phyloP scores from a whole-genome alignment of 768 basidiomycete species.

The Mycena olivaceomarginata region DNA sequence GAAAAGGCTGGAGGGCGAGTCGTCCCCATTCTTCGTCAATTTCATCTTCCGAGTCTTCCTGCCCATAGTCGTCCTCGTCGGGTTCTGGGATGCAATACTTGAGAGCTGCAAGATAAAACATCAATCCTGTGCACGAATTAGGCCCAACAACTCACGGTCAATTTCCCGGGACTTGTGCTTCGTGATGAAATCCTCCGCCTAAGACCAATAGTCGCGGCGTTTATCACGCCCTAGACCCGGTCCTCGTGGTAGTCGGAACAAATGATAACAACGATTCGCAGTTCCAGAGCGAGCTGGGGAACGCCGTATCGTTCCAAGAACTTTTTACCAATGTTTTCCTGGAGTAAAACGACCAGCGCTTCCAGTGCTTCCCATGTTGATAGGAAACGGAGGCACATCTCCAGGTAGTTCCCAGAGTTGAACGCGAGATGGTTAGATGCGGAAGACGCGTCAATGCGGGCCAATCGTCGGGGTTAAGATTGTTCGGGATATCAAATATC shows the following conservation, averaged over 20 bases:
- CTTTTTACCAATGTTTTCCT: background rate
- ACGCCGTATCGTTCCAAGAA: background rate
- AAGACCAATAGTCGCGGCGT: background rate
- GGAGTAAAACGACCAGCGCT: background rate
- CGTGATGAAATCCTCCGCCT: background rate
- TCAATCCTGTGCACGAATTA: too few relatives aligned
- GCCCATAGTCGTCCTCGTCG: too few relatives aligned
- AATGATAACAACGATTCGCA: background rate
- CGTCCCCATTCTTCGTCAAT: too few relatives aligned
- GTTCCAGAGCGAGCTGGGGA: background rate
- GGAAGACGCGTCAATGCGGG: background rate
- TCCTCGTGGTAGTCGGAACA: background rate
- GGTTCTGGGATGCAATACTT: too few relatives aligned
- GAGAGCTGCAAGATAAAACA: too few relatives aligned
- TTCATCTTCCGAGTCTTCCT: too few relatives aligned
- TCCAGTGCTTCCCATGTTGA: background rate
- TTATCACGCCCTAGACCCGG: background rate
- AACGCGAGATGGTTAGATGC: slow-evolving; percentile 2
- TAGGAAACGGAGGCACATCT: background rate
- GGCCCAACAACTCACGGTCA: background rate
- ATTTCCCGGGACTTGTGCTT: background rate
- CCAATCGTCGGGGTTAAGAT: background rate
- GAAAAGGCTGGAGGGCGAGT: too few relatives aligned
- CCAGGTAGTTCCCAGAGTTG: background rate
- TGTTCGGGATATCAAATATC: too few relatives aligned